Evolutionary conservation across 2,329 filamentous ascomycete genomes (phyloP), one percentile per base, ranked within the genome.

Genomic region (Cordyceps fumosorosea): DNA sequence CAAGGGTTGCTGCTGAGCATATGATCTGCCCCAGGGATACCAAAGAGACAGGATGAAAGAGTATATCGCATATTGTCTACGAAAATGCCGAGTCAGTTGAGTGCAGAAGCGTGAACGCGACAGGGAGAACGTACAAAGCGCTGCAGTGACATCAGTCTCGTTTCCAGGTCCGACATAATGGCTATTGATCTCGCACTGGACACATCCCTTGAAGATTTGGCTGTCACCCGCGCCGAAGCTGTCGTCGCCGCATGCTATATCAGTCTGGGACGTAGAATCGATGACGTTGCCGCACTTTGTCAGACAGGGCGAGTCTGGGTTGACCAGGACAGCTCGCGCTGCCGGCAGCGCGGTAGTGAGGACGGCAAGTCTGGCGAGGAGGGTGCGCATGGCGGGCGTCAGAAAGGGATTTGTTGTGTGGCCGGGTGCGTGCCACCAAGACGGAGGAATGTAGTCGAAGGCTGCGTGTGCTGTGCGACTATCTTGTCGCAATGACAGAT

Each of bases 41-140:
- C 81, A 63, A 78, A 87, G 0, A 87, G 66, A 67, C 85, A 88
- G 66, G 80, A 79, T 1, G 80, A 81, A 1, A 81, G 65, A 6
- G 82, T 77, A 67, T 80, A 86, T 68, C 60, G 64, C 45, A 53
- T 50, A 32, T 50, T 56, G 22, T 63, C 62, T 63, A n/a, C 47
- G 54, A 16, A 14, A 29, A 29, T 29, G 5, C 3, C 18, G 22
- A 20, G 26, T 53, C 55, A 60, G 20, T 32, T 8, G 16, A 29
- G 55, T 50, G 8, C 4, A 22, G 11, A 51, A 51, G 11, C 20
- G 37, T 29, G 40, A n/a, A 11, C 40, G n/a, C 16, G 18, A 76
- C 20, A 26, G 51, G 18, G 5, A 32, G 4, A 32, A 37, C 83
- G 67, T 73, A 87, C 84, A 87, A 18, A 87, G 71, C 56, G 80